Evolutionary conservation across 805 yeast genomes (phyloP).

Genomic region (Henningerozyma blattae): DNA sequence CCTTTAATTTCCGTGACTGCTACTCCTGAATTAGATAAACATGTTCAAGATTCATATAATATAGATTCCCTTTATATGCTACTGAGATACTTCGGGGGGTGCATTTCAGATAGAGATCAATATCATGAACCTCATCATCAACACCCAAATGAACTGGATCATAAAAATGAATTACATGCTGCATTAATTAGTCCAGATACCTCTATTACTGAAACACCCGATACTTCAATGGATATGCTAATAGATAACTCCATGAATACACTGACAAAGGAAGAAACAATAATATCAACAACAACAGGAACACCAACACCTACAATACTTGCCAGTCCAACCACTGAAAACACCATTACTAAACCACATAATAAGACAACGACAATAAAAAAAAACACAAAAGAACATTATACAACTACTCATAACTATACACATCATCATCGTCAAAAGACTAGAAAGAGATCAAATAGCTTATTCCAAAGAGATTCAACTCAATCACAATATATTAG

Average conservation of each 20-base stretch:
- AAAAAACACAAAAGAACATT: not conserved
- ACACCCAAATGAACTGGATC: not conserved
- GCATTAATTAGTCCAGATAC: no score
- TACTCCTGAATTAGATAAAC: constrained; percentile 18
- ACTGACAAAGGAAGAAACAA: not conserved
- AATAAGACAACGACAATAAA: no score
- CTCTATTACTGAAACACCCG: no score
- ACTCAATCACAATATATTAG: constrained; percentile 34
- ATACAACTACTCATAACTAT: no score
- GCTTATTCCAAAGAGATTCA: constrained; percentile 21
- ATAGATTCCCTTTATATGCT: constrained; percentile 22
- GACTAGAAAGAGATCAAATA: constrained; percentile 20
- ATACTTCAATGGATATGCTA: no score
- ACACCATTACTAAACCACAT: no score
- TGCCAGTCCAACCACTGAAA: no score
- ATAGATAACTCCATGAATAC: not conserved
- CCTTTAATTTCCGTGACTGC: constrained; percentile 24
- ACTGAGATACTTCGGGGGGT: constrained; percentile 23
- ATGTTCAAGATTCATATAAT: constrained; percentile 14
- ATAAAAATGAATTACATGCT: not conserved
- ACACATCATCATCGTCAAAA: constrained; percentile 1
- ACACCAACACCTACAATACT: no score
- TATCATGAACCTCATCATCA: constrained; percentile 11
- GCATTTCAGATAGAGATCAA: constrained; percentile 24
- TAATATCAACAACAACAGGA: not conserved